These are phyloP conservation scores for Fusarium transvaalense DNA, from an alignment of 2,329 filamentous ascomycete genomes.

Conservation along the genomic window DNA sequence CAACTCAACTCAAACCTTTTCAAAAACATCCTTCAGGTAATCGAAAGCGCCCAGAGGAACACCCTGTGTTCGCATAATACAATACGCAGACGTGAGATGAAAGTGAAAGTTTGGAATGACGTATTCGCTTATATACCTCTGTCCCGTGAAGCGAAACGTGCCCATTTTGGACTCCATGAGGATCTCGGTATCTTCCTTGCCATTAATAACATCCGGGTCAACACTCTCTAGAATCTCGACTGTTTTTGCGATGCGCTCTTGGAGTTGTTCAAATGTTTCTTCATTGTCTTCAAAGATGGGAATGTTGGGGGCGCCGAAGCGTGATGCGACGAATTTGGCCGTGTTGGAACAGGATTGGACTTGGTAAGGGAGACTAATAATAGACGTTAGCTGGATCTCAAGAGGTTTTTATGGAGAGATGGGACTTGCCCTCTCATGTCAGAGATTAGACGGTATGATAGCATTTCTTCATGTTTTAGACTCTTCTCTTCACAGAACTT, in stretches of 20 bases:
- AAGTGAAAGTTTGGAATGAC: conserved; percentile 72
- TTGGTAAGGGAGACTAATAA: conserved; percentile 41
- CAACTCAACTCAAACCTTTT: conserved; percentile 23
- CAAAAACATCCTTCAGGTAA: conserved; percentile 57
- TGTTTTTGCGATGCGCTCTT: conserved; percentile 46
- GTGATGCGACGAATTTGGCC: conserved; percentile 39
- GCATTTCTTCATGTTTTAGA: conserved; percentile 39
- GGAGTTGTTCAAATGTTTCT: conserved; percentile 49
- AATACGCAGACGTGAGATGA: conserved; percentile 68
- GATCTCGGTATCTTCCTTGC: conserved; percentile 43
- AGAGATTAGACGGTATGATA: conserved; percentile 35
- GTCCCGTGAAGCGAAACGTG: conserved; percentile 48
- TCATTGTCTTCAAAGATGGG: conserved; percentile 45
- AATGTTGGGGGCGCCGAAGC: conserved; percentile 33
- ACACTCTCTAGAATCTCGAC: conserved; percentile 50
- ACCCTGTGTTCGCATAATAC: conserved; percentile 67
- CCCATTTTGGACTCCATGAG: conserved; percentile 45
- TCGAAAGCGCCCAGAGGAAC: conserved; percentile 70
- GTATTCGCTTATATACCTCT: conserved; percentile 59
- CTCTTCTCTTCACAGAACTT: conserved; percentile 38
- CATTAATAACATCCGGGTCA: conserved; percentile 41
- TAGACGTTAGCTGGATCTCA: neutral
- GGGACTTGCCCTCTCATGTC: conserved; percentile 41
- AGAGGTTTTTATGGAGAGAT: fast-evolving
- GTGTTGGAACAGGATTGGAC: conserved; percentile 47